Evolutionary conservation across 352 stramenopile species (phyloP), one percentile per base, ranked within the genome.

Genomic region (Pythium scleroteichum): DNA sequence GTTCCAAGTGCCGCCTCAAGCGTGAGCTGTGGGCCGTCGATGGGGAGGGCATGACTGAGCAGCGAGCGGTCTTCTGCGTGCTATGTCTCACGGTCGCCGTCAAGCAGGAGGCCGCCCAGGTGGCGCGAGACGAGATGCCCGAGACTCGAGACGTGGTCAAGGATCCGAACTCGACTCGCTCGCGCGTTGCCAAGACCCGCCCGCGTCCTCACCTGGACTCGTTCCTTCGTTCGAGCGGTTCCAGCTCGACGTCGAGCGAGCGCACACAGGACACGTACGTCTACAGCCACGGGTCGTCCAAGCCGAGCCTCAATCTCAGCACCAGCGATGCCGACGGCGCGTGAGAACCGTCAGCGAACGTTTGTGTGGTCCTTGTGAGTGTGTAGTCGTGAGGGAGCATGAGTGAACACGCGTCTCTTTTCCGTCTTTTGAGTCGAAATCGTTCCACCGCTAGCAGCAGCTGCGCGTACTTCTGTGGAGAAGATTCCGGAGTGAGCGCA

Each of bases 201-300:
- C 40, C 29, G 32, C 50, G 50, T 22, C 33, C 32, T 12, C 32
- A 57, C 27, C 50, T 33, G 13, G 35, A 45, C 32, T 41, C 49
- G 46, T 32, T 23, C 17, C 38, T 38, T 7, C 39, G 51, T 5
- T 20, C 47, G 33, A 60, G 50, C 26, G 42, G 40, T 6, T 66
- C 59, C 13, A 68, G 61, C 41, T 68, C 61, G 22, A 68, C 61
- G 19, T 68, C 61, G 24, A 68, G 61, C 33, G 61, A 68, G 61
- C 61, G 48, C 45, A 63, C 61, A 24, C 61, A 63, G 40, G 61
- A 68, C 61, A 68, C 61, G 48, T 53, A 54, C 26, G 52, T 40
- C 2, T 24, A 40, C 20, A 59, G 46, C 40, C 53, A 32, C 41
- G 58, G 27, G 24, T 68, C 61, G 47, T 68, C 53, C 13, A 57